These are phyloP conservation scores for Aureobasidium namibiae DNA, from an alignment of 2,329 filamentous ascomycete genomes.

Conservation along the genomic window DNA sequence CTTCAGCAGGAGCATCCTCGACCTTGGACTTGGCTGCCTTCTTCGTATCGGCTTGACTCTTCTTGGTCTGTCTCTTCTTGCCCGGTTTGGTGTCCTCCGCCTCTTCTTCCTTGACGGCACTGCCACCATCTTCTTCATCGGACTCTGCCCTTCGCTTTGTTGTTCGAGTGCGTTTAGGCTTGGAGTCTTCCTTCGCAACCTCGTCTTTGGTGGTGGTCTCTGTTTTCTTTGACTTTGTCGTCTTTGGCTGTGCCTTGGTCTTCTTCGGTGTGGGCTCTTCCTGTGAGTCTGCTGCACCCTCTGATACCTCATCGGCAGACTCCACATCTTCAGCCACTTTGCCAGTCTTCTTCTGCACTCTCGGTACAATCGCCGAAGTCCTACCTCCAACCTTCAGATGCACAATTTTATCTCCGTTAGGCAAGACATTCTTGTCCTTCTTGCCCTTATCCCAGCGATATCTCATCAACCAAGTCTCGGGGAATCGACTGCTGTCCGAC, in stretches of 20 bases:
- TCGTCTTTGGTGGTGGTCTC: not conserved
- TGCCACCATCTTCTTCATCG: not conserved
- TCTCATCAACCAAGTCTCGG: constrained; percentile 60
- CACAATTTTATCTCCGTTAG: constrained; percentile 75
- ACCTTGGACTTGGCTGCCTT: constrained; percentile 30
- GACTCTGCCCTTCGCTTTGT: not conserved
- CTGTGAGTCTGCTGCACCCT: not conserved
- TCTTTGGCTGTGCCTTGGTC: not conserved
- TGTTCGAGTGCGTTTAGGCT: not conserved
- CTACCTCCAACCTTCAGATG: constrained; percentile 85
- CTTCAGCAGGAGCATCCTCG: not conserved
- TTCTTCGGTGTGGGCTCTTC: constrained; percentile 6
- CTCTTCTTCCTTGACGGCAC: not conserved
- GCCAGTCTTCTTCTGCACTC: constrained; percentile 73
- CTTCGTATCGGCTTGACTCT: not conserved
- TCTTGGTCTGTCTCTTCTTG: not conserved
- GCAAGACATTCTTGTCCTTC: constrained; percentile 60
- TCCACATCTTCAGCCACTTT: constrained; percentile 45
- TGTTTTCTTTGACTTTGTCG: not conserved
- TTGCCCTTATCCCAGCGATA: constrained; percentile 73
- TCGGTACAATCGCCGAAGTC: constrained; percentile 82
- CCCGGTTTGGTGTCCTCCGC: not conserved
- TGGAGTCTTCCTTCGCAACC: not conserved
- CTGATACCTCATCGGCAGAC: constrained; percentile 2
- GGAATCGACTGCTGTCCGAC: constrained; percentile 77